A percentile compares a stretch with the other conserved stretches of the same genome.
These are phyloP conservation scores for Viola pubescens DNA, from an alignment of 441 rosid genomes.

Conservation along the genomic window DNA sequence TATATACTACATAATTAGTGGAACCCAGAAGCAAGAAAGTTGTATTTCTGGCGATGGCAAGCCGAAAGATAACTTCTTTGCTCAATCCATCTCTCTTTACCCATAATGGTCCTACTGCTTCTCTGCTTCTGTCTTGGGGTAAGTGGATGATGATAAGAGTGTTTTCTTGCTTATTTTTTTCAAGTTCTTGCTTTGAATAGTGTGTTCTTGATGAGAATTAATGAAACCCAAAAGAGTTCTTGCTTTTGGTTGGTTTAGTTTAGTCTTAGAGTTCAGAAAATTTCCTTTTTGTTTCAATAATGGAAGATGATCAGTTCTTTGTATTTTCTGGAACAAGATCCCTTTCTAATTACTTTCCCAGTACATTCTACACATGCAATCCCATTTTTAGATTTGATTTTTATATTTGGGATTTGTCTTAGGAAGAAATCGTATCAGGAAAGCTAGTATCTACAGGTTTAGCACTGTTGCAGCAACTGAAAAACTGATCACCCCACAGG, in stretches of 20 bases:
- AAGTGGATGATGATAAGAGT: background rate
- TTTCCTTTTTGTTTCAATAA: background rate
- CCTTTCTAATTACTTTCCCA: too few relatives aligned
- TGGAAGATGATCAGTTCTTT: background rate
- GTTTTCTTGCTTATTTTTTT: background rate
- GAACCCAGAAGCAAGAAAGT: background rate
- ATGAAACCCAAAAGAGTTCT: background rate
- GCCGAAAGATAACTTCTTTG: slow-evolving; percentile 61
- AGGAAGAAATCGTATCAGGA: slow-evolving; percentile 26
- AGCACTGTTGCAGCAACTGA: slow-evolving; percentile 46
- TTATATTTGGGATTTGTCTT: slow-evolving; percentile 4
- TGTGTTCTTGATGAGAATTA: too few relatives aligned
- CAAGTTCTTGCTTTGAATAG: background rate
- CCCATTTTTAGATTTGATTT: background rate
- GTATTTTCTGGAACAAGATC: background rate
- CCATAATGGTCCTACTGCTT: slow-evolving; percentile 26
- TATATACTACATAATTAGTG: background rate
- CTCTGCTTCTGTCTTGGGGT: slow-evolving; percentile 50
- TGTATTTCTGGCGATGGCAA: slow-evolving; percentile 32
- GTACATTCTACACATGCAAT: background rate
- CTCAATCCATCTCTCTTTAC: slow-evolving; percentile 53
- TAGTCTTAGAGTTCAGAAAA: too few relatives aligned
- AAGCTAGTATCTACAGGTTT: slow-evolving; percentile 29
- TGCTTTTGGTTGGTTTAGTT: background rate
- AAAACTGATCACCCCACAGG: slow-evolving; percentile 47